Conservation (phyloP, 495 filamentous ascomycete genomes). For the Elasticomyces elasticus region DNA sequence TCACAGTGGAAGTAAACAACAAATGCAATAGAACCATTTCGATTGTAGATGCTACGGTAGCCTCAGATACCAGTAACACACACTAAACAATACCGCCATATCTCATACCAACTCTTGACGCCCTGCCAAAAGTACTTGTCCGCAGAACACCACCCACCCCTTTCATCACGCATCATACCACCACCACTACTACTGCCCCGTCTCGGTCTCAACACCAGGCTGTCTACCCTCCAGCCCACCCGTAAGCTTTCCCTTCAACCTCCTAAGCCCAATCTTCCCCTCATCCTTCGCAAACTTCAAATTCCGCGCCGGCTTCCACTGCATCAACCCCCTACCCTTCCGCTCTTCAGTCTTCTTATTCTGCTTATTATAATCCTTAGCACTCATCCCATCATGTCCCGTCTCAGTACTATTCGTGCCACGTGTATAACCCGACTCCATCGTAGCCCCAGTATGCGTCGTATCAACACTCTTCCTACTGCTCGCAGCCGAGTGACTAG, state of each 20-base stretch:
- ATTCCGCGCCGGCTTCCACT: constrained; percentile 65
- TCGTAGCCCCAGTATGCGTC: constrained; percentile 10
- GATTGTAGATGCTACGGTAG: too few species aligned
- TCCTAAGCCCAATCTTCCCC: constrained; percentile 49
- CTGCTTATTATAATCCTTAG: constrained; percentile 35
- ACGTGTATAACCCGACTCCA: constrained; percentile 11
- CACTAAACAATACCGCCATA: too few species aligned
- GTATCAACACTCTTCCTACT: constrained; percentile 16
- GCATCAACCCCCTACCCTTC: constrained; percentile 64
- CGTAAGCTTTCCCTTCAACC: constrained; percentile 43
- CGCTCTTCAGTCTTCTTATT: constrained; percentile 54
- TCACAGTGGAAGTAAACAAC: too few species aligned
- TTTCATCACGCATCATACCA: too few species aligned
- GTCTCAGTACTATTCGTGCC: constrained; percentile 9
- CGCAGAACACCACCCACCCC: too few species aligned
- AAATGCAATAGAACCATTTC: too few species aligned
- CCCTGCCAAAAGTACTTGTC: too few species aligned
- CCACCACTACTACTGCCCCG: too few species aligned
- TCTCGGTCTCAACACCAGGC: constrained; percentile 58
- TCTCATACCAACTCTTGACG: too few species aligned
- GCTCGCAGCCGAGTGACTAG: constrained; percentile 22
- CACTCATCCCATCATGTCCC: neutral
- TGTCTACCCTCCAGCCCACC: constrained; percentile 49
- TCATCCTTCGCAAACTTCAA: constrained; percentile 63
- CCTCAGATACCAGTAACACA: too few species aligned